Conservation (phyloP, 2,329 filamentous ascomycete genomes). For the Sporothrix protearum region DNA sequence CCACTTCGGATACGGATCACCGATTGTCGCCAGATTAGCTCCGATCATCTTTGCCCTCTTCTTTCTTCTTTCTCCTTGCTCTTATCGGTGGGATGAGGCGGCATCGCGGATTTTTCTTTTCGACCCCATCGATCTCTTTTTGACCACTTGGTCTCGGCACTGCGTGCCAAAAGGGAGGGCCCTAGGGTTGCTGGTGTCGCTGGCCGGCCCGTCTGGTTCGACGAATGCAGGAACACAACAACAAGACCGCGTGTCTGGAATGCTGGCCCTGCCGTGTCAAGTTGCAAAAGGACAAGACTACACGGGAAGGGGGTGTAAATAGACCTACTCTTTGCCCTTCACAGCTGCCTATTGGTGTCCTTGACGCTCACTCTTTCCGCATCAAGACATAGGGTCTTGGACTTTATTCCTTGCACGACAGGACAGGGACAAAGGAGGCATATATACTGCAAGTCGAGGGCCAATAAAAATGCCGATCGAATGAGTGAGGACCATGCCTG, state of each 20-base stretch:
- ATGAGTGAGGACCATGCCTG: not conserved
- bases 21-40: not conserved
- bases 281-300: not conserved
- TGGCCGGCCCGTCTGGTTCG: not conserved
- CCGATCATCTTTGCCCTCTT: not conserved
- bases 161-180: constrained; percentile 1
- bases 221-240: not conserved
- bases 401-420: not conserved
- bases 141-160: not conserved
- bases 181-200: not conserved
- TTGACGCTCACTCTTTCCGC: not conserved
- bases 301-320: not conserved
- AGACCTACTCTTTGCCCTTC: not conserved
- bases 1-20: not conserved
- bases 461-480: constrained; percentile 5
- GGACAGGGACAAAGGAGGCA: not conserved
- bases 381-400: not conserved
- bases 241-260: not conserved
- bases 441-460: not conserved
- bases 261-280: not conserved
- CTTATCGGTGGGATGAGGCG: not conserved
- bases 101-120: not conserved
- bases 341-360: not conserved
- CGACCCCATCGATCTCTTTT: not conserved
- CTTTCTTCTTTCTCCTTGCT: not conserved